phyloP scores from a whole-genome alignment of 257 asterid genomes.

The Nicotiana undulata region DNA sequence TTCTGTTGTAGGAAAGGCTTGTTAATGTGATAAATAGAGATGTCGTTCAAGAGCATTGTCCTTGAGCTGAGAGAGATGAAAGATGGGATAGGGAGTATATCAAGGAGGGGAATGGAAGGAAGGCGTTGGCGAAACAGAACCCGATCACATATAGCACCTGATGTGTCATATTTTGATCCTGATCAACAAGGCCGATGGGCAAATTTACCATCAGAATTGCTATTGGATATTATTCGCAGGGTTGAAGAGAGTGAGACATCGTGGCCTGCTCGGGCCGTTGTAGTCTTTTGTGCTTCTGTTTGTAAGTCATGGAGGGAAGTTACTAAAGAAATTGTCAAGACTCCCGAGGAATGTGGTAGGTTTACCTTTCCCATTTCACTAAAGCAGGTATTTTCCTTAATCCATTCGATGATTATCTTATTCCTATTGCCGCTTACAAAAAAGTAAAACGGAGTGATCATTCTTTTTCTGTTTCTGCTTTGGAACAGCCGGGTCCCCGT shows the following conservation, averaged over 20 bases:
- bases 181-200: conserved; percentile 25
- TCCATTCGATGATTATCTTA: background rate
- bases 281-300: conserved; percentile 25
- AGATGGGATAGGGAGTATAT: conserved; percentile 22
- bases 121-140: conserved; percentile 18
- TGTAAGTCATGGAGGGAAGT: conserved; percentile 27
- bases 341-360: conserved; percentile 25
- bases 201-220: conserved; percentile 23
- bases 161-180: conserved; percentile 7
- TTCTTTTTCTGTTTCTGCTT: background rate
- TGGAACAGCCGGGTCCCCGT: conserved; percentile 82
- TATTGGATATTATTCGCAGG: conserved; percentile 22
- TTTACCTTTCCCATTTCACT: conserved; percentile 27
- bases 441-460: background rate
- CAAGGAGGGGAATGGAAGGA: conserved; percentile 21
- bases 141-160: conserved; percentile 19
- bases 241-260: conserved; percentile 22
- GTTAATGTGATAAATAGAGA: conserved; percentile 5
- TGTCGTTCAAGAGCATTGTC: conserved; percentile 23
- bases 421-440: background rate
- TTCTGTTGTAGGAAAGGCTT: background rate
- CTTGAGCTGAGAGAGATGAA: conserved; percentile 24
- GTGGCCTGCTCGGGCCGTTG: conserved; percentile 20
- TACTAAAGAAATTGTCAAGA: conserved; percentile 20
- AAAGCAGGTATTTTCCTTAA: conserved; percentile 13